Base-by-base conservation (phyloP, 2,329 filamentous ascomycete species). In the Lachnellula arida region DNA sequence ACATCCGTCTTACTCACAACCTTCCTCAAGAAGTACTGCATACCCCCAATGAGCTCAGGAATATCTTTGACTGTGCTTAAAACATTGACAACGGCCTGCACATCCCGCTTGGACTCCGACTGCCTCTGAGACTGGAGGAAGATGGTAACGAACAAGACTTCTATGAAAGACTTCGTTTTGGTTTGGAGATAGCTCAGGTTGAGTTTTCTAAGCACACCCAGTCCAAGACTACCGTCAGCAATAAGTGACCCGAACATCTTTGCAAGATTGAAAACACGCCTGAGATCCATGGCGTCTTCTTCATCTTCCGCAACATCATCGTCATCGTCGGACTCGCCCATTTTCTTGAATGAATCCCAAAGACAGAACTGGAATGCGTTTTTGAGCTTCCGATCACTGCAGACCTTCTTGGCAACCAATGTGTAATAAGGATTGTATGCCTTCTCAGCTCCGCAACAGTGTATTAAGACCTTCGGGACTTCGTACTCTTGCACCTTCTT, bases 391-490 rank as follows among this genome's bases (percentile, higher is more conserved):
- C 84, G 84, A 58, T 92, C 89, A 3, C 78, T 77, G 67, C 91
- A 95, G 8, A 97, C 79, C 61, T 86, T 86, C 48, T 82, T 83
- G 9, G 91, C 91, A 39, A 99, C 86, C 1, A 96, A 77, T 0
- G 89, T 89, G 70, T 99, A 99, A 74, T 96, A 99, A 0, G 89
- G 89, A 66, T 99, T 99, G 73, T 97, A 96, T 0, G 79, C 78
- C 55, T 86, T 78, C 73, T 97, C 94, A 3, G 88, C 87, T 44
- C 89, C 89, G 1, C 87, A 86, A 68, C 92, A 97, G 64, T 94
- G 91, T 8, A 97, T 80, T 28, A 99, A 77, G 17, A 99, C 92
- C 51, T 88, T 85, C 0, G 93, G 87, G 34, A 97, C 88, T 70
- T 97, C 93, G 23, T 86, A 81, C 62, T 94, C 86, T 67, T 97